These are phyloP conservation scores for Calendula officinalis DNA, from an alignment of 129 eudicot genomes.

Conservation along the genomic window DNA sequence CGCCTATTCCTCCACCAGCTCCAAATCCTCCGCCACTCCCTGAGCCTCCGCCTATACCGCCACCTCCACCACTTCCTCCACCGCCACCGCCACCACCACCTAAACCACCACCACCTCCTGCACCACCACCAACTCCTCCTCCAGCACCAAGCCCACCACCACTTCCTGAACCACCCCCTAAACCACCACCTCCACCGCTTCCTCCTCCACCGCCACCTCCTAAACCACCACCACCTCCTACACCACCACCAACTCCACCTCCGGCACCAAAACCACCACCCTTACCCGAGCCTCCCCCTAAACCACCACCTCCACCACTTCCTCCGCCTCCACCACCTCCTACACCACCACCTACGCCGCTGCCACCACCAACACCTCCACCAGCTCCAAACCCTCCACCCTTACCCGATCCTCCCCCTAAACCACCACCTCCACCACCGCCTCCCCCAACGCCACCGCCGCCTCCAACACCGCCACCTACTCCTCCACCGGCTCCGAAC, in stretches of 20 bases:
- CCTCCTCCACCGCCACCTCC: constrained; percentile 41
- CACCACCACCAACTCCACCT: constrained; percentile 44
- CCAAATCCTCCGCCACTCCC: constrained; percentile 39
- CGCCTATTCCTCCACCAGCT: constrained; percentile 30
- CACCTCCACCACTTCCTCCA: constrained; percentile 37
- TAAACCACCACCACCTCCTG: constrained; percentile 27
- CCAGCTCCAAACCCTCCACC: constrained; percentile 40
- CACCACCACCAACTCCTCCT: constrained; percentile 37
- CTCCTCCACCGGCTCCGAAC: constrained; percentile 31
- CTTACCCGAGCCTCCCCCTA: constrained; percentile 45
- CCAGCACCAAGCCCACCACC: constrained; percentile 38
- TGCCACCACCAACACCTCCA: constrained; percentile 39
- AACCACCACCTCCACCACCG: constrained; percentile 24
- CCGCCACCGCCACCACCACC: constrained; percentile 42
- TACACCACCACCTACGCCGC: constrained; percentile 41
- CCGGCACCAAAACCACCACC: constrained; percentile 58
- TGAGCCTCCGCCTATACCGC: constrained; percentile 30
- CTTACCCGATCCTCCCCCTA: constrained; percentile 41
- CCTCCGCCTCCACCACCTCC: constrained; percentile 42
- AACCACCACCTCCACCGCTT: constrained; percentile 37
- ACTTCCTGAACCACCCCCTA: constrained; percentile 35
- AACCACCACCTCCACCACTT: constrained; percentile 45
- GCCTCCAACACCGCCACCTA: constrained; percentile 26
- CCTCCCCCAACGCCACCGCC: constrained; percentile 28
- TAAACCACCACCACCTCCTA: constrained; percentile 36